Evolutionary conservation across 163 green algal genomes (phyloP).

Genomic region (Picocystis sp.): DNA sequence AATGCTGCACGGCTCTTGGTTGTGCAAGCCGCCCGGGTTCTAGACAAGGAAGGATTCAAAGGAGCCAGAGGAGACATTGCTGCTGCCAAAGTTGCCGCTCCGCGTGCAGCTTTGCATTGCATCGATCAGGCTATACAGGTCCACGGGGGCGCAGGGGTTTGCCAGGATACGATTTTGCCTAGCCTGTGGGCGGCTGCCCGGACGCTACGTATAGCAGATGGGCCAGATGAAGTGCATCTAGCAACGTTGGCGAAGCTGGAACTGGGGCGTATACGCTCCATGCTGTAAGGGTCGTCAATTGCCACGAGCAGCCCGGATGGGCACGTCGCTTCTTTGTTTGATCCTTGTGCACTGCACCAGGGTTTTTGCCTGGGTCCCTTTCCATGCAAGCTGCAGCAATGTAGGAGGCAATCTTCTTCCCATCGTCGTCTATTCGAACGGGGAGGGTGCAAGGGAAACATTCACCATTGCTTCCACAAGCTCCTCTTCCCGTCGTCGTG

Average conservation of each 20-base stretch:
- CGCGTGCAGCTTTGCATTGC: conserved; percentile 37
- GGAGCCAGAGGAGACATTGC: conserved; percentile 49
- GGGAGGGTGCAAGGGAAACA: too few species aligned
- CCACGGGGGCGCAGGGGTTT: conserved; percentile 66
- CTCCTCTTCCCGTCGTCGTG: too few species aligned
- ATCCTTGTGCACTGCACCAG: too few species aligned
- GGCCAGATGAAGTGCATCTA: conserved; percentile 93
- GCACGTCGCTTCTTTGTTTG: neutral
- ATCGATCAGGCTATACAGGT: conserved; percentile 38
- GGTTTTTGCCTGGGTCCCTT: too few species aligned
- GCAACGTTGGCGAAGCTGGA: conserved; percentile 76
- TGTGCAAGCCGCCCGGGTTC: conserved; percentile 47
- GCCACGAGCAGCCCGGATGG: neutral
- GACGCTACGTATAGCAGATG: conserved; percentile 86
- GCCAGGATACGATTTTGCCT: conserved; percentile 50
- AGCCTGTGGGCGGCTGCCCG: conserved; percentile 50
- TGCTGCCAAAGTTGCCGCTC: conserved; percentile 63
- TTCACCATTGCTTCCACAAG: too few species aligned
- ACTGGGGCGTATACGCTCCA: conserved; percentile 24
- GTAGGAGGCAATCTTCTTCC: too few species aligned
- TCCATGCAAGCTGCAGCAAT: too few species aligned
- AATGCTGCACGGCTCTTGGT: conserved; percentile 46
- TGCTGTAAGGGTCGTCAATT: conserved; percentile 3
- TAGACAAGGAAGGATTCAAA: conserved; percentile 58
- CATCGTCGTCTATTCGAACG: too few species aligned